Percentiles rank a stretch among this genome's conserved stretches.
phyloP scores from a whole-genome alignment of 1,284 basidiomycete species.

The Fomitopsis betulina region DNA sequence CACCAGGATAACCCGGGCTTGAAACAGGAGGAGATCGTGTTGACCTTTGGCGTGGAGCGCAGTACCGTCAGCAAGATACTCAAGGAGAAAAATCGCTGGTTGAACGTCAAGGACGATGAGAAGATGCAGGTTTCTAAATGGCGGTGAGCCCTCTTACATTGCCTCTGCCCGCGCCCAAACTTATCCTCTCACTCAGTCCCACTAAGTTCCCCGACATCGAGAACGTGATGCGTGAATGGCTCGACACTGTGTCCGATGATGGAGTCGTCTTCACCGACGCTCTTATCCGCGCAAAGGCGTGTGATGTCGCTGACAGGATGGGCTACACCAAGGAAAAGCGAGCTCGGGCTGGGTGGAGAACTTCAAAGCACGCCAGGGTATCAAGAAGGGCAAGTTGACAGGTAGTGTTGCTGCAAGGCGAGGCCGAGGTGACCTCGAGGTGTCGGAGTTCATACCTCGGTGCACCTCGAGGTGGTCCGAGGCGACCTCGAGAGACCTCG shows the following conservation, averaged over 20 bases:
- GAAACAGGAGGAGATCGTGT: slow-evolving; percentile 80
- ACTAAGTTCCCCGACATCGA: slow-evolving; percentile 82
- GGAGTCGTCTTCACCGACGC: slow-evolving; percentile 63
- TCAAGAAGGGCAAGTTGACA: slow-evolving; percentile 63
- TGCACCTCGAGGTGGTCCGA: too few species aligned
- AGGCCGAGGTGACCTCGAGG: too few species aligned
- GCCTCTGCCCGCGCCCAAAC: neutral
- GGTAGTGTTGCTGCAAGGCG: too few species aligned
- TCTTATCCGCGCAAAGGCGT: slow-evolving; percentile 68
- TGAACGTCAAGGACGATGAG: slow-evolving; percentile 59
- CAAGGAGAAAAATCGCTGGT: slow-evolving; percentile 80
- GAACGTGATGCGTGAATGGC: slow-evolving; percentile 55
- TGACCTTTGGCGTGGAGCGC: slow-evolving; percentile 75
- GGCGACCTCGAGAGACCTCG: too few species aligned
- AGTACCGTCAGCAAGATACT: slow-evolving; percentile 94
- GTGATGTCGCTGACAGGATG: slow-evolving; percentile 56
- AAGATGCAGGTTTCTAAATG: slow-evolving; percentile 57
- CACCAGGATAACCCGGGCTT: slow-evolving; percentile 57
- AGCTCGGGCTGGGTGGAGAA: slow-evolving; percentile 90
- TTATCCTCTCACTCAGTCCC: slow-evolving; percentile 37
- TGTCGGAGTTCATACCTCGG: too few species aligned
- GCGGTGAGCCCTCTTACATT: slow-evolving; percentile 38
- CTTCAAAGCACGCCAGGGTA: slow-evolving; percentile 79
- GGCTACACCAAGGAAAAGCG: slow-evolving; percentile 63
- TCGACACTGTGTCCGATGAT: slow-evolving; percentile 45